These are phyloP conservation scores for Glonium stellatum DNA, from an alignment of 495 filamentous ascomycete species.

Conservation along the genomic window DNA sequence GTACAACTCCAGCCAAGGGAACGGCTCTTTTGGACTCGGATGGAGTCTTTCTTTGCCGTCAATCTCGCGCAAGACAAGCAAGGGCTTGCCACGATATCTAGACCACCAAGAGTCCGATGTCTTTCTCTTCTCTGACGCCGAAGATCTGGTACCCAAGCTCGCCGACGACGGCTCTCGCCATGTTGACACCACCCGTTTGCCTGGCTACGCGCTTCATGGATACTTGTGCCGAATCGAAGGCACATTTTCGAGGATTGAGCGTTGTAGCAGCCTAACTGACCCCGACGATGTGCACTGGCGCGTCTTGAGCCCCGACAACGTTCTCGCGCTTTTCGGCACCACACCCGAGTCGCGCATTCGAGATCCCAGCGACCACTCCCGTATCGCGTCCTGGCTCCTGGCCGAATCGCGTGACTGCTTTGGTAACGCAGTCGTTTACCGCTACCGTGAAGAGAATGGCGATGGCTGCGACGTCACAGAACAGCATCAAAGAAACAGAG, in stretches of 20 bases:
- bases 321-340: conserved; percentile 14
- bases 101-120: conserved; percentile 14
- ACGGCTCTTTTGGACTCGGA: conserved; percentile 37
- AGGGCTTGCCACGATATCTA: conserved; percentile 31
- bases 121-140: conserved; percentile 24
- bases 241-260: conserved; percentile 26
- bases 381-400: conserved; percentile 24
- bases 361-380: conserved; percentile 1
- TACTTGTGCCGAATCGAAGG: conserved; percentile 25
- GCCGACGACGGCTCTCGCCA: background rate
- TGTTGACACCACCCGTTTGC: background rate
- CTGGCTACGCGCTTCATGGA: conserved; percentile 9
- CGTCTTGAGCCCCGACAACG: conserved; percentile 15
- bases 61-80: conserved; percentile 32
- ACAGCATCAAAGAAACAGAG: conserved; percentile 4
- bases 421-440: conserved; percentile 18
- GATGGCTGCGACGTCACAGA: background rate
- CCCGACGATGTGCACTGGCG: conserved; percentile 23
- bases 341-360: conserved; percentile 7
- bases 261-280: background rate
- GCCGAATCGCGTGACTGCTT: conserved; percentile 14
- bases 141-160: conserved; percentile 29
- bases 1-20: conserved; percentile 33
- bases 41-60: conserved; percentile 27
- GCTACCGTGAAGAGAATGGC: conserved; percentile 28